These are phyloP conservation scores for Entophlyctis luteolus DNA, from an alignment of 192 early-diverging fungal genomes.

Conservation along the genomic window DNA sequence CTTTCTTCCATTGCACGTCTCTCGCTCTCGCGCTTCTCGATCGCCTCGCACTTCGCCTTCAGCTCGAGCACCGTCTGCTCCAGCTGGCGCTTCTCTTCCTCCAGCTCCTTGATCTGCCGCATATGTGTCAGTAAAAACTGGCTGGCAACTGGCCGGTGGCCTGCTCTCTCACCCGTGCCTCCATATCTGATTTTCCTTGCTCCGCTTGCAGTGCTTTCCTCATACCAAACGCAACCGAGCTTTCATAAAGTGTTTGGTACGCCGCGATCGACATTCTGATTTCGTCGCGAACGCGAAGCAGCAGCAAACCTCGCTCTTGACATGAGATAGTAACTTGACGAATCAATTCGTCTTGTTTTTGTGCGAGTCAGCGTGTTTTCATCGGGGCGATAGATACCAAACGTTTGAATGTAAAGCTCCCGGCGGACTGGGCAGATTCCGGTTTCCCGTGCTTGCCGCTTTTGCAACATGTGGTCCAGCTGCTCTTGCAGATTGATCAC, in stretches of 20 bases:
- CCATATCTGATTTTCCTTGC: constrained; percentile 63
- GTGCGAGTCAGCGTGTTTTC: too few relatives aligned
- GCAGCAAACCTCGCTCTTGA: constrained; percentile 59
- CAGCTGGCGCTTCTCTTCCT: constrained; percentile 59
- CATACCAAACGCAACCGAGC: constrained; percentile 63
- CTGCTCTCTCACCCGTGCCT: constrained; percentile 43
- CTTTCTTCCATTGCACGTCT: constrained; percentile 61
- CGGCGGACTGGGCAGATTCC: constrained; percentile 59
- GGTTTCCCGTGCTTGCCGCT: constrained; percentile 61
- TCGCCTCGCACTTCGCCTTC: constrained; percentile 63
- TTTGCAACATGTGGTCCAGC: constrained; percentile 64
- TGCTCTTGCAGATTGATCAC: constrained; percentile 61
- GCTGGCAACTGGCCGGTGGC: background rate
- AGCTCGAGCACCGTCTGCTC: constrained; percentile 57
- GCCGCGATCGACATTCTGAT: constrained; percentile 67
- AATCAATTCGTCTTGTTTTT: constrained; percentile 59
- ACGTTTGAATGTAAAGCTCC: constrained; percentile 63
- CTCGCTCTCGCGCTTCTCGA: constrained; percentile 61
- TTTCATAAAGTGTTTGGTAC: constrained; percentile 62
- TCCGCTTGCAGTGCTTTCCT: constrained; percentile 60
- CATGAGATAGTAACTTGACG: constrained; percentile 65
- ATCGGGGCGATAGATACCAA: constrained; percentile 35
- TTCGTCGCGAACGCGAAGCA: constrained; percentile 60
- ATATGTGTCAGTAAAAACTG: background rate
- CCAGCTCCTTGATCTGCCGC: constrained; percentile 55